Evolutionary conservation across 2,329 filamentous ascomycete species (phyloP), one percentile per base, ranked within the genome.

Genomic region (Fusarium tupiense): DNA sequence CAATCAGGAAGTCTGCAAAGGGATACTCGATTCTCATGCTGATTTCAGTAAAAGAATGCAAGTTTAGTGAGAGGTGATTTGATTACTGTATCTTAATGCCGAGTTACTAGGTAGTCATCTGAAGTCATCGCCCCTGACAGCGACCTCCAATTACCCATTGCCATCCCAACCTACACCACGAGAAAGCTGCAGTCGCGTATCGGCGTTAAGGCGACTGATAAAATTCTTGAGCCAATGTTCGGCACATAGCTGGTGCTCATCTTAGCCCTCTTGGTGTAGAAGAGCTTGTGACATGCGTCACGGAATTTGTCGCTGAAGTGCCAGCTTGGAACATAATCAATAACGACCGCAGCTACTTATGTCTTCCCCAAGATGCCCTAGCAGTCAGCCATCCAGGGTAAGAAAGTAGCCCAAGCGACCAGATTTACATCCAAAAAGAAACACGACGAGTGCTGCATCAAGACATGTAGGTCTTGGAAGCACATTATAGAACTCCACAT

Each of bases 11-110:
- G 46, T 6, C 6, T 29, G 13, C 17, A 31, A 17, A 22, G 9
- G 0, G 0, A 3, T 1, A 49, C 1, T 22, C 5, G 3, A 17
- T 3, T 11, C n/a, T 22, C 8, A 2, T 8, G 6, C 14, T 49
- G 4, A 31, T 17, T 22, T 22, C 4, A 22, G 13, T 11, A 5
- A 49, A 31, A 8, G 5, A n/a, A 8, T 11, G 5, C 3, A 5
- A 19, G 5, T 13, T 33, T 1, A 13, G 8, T 33, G 2, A 10
- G 4, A 19, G 11, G 3, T n/a, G 47, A 12, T 50, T 6, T 33
- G 20, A 31, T 2, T 9, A 19, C 16, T n/a, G 22, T 9, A 33
- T n/a, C 29, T n/a, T n/a, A 8, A n/a, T 19, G 26, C 16, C 11
- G 10, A 31, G 47, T n/a, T 31, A 12, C 47, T 13, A 6, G 29